Conservation (phyloP, 176 grass and related monocot species). For the Coix lacrymajobi region DNA sequence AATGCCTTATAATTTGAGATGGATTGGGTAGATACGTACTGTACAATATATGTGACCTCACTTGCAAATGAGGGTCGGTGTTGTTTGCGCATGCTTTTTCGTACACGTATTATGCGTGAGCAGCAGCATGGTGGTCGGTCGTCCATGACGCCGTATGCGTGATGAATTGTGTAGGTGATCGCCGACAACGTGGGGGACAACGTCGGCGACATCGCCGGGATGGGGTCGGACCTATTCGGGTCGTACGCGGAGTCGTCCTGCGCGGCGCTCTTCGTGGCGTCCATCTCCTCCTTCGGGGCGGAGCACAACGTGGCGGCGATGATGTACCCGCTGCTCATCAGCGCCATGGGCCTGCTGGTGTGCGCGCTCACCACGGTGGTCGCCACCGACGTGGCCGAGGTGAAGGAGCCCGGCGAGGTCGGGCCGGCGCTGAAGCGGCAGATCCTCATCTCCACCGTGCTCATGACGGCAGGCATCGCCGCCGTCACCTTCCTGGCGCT, state of each 20-base stretch:
- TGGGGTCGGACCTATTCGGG: slow-evolving; percentile 88
- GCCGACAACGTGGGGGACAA: slow-evolving; percentile 90
- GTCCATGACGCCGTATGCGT: neutral
- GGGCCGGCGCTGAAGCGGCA: slow-evolving; percentile 46
- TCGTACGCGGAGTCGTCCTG: slow-evolving; percentile 92
- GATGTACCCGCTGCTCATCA: slow-evolving; percentile 66
- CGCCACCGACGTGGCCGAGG: slow-evolving; percentile 40
- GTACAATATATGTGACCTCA: neutral
- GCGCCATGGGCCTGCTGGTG: slow-evolving; percentile 51
- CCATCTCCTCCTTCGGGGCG: slow-evolving; percentile 68
- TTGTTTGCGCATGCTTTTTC: neutral
- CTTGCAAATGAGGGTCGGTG: neutral
- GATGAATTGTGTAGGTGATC: slow-evolving; percentile 45
- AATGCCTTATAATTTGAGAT: no score
- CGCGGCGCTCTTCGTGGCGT: slow-evolving; percentile 76
- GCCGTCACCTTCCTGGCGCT: slow-evolving; percentile 48
- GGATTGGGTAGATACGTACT: no score
- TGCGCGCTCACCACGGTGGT: slow-evolving; percentile 56
- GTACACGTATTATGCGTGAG: neutral
- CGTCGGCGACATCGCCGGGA: slow-evolving; percentile 88
- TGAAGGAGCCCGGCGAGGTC: slow-evolving; percentile 23
- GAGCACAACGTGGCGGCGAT: slow-evolving; percentile 51
- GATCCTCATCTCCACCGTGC: slow-evolving; percentile 71
- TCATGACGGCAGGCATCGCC: slow-evolving; percentile 59
- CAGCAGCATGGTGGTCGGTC: no score